Percentiles rank a stretch among this genome's conserved stretches.
Evolutionary conservation across 106 monocot genomes (phyloP).

Genomic region (Amphibolis antarctica): DNA sequence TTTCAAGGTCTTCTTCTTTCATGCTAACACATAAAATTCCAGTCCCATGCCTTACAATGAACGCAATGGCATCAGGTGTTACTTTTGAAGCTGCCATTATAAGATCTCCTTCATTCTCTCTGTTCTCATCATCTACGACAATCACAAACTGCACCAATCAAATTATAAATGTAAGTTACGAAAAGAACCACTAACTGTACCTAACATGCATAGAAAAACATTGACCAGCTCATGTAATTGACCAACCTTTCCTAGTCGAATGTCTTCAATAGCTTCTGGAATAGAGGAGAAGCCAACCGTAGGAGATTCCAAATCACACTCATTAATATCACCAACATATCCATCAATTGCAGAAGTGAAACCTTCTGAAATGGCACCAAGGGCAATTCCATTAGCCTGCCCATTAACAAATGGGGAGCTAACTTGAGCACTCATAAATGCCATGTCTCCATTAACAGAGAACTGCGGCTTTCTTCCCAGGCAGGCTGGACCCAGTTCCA

Average conservation of each 20-base stretch:
- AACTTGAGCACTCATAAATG: conserved; percentile 7
- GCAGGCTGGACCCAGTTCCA: conserved; percentile 1
- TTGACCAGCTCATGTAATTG: neutral
- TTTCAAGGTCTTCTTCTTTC: conserved; percentile 88
- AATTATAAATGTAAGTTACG: conserved; percentile 8
- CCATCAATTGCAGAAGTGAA: conserved; percentile 21
- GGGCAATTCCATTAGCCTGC: conserved; percentile 26
- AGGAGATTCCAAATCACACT: conserved; percentile 60
- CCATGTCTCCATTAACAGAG: conserved; percentile 13
- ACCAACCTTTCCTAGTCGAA: conserved; percentile 83
- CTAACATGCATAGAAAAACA: neutral
- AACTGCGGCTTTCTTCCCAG: conserved; percentile 10
- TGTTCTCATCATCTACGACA: conserved; percentile 89
- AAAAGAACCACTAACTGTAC: neutral
- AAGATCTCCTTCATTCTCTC: conserved; percentile 98
- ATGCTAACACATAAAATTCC: conserved; percentile 98
- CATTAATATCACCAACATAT: conserved; percentile 36
- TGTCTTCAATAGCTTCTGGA: conserved; percentile 75
- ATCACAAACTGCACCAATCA: conserved; percentile 61
- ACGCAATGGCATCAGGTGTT: conserved; percentile 83
- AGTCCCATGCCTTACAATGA: conserved; percentile 84
- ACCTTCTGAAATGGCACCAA: conserved; percentile 41
- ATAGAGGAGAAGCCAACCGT: conserved; percentile 75
- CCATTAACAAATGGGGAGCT: conserved; percentile 11
- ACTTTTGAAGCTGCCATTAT: conserved; percentile 92